Evolutionary conservation across 305 asterid species (phyloP).

Genomic region (Fraxinus xanthoxyloides): DNA sequence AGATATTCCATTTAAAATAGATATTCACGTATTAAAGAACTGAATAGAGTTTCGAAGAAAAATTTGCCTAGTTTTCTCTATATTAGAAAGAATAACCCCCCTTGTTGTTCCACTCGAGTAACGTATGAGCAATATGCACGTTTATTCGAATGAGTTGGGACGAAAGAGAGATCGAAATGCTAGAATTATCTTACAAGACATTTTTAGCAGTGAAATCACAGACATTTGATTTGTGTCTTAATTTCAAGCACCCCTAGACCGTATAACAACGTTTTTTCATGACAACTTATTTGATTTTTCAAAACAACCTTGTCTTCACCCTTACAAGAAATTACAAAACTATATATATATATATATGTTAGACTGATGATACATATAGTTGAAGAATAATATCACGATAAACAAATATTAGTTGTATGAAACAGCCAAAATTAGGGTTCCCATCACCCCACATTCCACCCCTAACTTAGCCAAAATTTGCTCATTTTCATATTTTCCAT

Average conservation of each 20-base stretch:
- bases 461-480: slow-evolving; percentile 24
- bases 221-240: background rate
- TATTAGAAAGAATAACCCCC: too few species aligned
- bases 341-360: background rate
- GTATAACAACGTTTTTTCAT: background rate
- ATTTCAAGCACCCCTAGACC: background rate
- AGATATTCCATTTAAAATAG: too few species aligned
- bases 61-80: too few species aligned
- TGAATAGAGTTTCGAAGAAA: too few species aligned
- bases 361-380: background rate
- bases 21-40: too few species aligned
- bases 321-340: background rate
- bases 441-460: slow-evolving; percentile 51
- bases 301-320: background rate
- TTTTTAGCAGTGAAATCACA: background rate
- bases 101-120: too few species aligned
- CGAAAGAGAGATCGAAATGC: too few species aligned
- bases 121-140: too few species aligned
- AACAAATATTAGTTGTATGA: slow-evolving; percentile 66
- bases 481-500: slow-evolving; percentile 17
- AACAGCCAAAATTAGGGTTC: slow-evolving; percentile 45
- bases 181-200: too few species aligned
- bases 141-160: too few species aligned
- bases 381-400: background rate
- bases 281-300: background rate